phyloP scores from a whole-genome alignment of 1,139 yeast species.

The Protomyces arabidopsidicola region DNA sequence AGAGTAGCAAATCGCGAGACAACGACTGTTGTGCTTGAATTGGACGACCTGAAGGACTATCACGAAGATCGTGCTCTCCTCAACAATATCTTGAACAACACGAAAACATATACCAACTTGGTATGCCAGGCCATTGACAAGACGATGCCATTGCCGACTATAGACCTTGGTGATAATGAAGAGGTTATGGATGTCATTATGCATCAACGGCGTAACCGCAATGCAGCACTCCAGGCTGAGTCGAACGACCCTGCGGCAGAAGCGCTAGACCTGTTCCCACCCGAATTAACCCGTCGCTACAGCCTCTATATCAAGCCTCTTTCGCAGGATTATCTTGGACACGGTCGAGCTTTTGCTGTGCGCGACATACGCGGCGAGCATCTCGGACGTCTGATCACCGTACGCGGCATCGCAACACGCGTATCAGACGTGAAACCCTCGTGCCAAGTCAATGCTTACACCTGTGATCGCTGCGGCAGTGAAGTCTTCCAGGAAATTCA shows the following conservation, averaged over 20 bases:
- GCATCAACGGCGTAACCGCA: constrained; percentile 81
- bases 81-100: constrained; percentile 61
- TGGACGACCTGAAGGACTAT: constrained; percentile 66
- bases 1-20: constrained; percentile 76
- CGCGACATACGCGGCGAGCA: constrained; percentile 81
- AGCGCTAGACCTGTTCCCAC: constrained; percentile 56
- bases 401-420: constrained; percentile 90
- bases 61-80: constrained; percentile 44
- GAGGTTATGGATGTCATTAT: constrained; percentile 90
- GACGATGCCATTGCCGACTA: constrained; percentile 76
- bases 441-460: constrained; percentile 85
- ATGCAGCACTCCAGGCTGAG: constrained; percentile 65
- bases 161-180: constrained; percentile 71
- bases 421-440: constrained; percentile 95
- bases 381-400: constrained; percentile 81
- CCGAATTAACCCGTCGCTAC: constrained; percentile 81
- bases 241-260: constrained; percentile 43
- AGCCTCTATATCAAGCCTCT: constrained; percentile 80
- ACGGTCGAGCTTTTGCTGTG: constrained; percentile 67
- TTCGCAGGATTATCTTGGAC: constrained; percentile 44
- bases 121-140: constrained; percentile 72
- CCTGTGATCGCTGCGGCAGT: constrained; percentile 95
- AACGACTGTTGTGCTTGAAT: constrained; percentile 63
- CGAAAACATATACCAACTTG: constrained; percentile 72
- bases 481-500: constrained; percentile 95